Evolutionary conservation across 352 stramenopile species (phyloP), one percentile per base, ranked within the genome.

Genomic region (Pseudoperonospora humuli): DNA sequence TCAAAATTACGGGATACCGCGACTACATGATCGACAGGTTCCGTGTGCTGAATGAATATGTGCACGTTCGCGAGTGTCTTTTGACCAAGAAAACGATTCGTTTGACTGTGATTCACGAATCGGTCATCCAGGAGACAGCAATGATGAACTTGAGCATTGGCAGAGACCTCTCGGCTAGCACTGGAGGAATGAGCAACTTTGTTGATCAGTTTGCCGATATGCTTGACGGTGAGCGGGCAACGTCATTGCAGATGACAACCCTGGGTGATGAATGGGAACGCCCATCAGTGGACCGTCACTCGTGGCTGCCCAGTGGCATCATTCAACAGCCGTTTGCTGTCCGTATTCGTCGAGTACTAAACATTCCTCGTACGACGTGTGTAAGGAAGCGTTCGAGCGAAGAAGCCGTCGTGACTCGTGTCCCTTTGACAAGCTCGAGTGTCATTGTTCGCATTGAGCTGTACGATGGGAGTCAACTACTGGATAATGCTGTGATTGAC

Each of bases 21-120:
- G 81, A 93, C 57, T 93, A 87, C 39, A 74, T 93, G 66, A 82
- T 90, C 25, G 81, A 93, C 47, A 64, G 75, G 5, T 86, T 75
- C 42, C 75, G 81, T 27, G 75, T 86, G 18, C 64, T 93, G 57
- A 85, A 91, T 50, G 78, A 93, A 61, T 93, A 93, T 61, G 81
- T 91, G 43, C 79, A 90, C 34, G 78, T 93, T 20, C 81, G 81
- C 28, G 78, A 93, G 47, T 91, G 78, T 53, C 54, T 91, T 19
- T 49, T 93, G 35, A 86, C 75, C 1, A 93, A 93, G 63, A 91
- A 91, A 47, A 89, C 77, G 10, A 70, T 93, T 17, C 75, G 81
- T 2, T 58, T 93, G 31, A 90, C 81, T 15, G 62, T 93, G 11
- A 75, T 93, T n/a, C 77, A 90, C 47, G 73, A 90, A 40, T 90